Evolutionary conservation across 1,284 basidiomycete genomes (phyloP), one percentile per base, ranked within the genome.

Genomic region (Neolentinus lepideus): DNA sequence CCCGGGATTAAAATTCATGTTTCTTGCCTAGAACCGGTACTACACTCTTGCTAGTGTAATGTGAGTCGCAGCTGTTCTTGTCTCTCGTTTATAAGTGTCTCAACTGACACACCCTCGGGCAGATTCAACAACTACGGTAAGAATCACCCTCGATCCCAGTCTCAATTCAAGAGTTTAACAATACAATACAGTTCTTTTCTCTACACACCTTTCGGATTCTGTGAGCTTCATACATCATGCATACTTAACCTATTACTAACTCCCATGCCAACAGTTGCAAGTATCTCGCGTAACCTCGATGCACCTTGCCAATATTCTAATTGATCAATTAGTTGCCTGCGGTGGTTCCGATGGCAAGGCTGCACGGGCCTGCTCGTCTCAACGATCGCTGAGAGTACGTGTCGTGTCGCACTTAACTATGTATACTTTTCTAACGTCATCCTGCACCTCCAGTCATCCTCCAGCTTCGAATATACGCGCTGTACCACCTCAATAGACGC

Each of bases 391-490:
- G 47, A 50, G 22, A 29, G 47, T 50, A 12, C 47, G 47, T 16
- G 6, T 43, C 38, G n/a, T 43, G 16, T 16, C 47, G 4, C 25
- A 4, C 47, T 21, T 50, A 6, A 16, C 22, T 6, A 19, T 25
- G 10, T 46, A 4, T 6, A 8, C 47, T 4, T 16, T 4, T 26
- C 47, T 26, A 25, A 26, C 11, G 6, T 50, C 38, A 29, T 1
- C 43, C 4, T 6, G 29, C 29, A n/a, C n/a, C 53, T 16, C 4
- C 57, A 83, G 80, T 76, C 26, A 80, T 83, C 57, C 70, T 84
- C 12, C 81, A 80, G 65, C 77, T 83, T 64, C 77, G 81, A n/a
- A 63, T 84, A n/a, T 83, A 80, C 62, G 81, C 81, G 0, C 66
- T 84, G 54, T 83, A 82, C 64, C 77, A 75, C 57, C 63, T 79